Base-by-base conservation (phyloP, 768 basidiomycete species). In the Clavaria fumosa region DNA sequence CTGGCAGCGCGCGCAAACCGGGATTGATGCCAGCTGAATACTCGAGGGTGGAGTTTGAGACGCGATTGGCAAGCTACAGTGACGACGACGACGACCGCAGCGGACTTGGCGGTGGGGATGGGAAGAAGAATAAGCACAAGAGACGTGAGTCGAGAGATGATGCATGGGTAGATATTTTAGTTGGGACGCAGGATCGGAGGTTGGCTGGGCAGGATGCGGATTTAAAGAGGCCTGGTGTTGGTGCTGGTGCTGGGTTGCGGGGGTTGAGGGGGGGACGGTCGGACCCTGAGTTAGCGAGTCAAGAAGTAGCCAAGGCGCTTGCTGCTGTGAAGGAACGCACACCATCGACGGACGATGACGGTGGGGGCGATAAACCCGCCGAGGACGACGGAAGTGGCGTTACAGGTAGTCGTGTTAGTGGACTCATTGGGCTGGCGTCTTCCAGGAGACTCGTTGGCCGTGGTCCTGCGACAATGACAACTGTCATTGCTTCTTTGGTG, bases 141-240 rank as follows among this genome's bases (percentile, higher is more conserved):
- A 64, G 66, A 34, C 55, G 66, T 24, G 62, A 66, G 58, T 57
- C 59, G 49, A 56, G 56, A 46, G 76, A 81, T 35, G 85, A 88
- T 49, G 81, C 82, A 3, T 86, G 85, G 83, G 82, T 88, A 28
- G 85, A 88, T 55, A 88, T 88, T 28, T 57, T 86, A 7, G 82
- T 88, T 2, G 74, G 72, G 31, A 69, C 53, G 33, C 69, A 68
- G 45, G 53, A 47, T 23, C 57, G 75, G 28, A 55, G 75, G 28
- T 53, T 77, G 50, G 66, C 51, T 1, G 67, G 63, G 5, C 77
- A 78, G 51, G 77, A 77, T 34, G 70, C 60, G 3, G 45, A 59
- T 43, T 38, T 57, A 40, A 26, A 47, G 37, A 47, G 52, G 47
- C 34, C 47, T 34, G 39, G 54, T 45, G n/a, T n/a, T n/a, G n/a